Conservation (phyloP, 805 yeast species). For the Saccharomycopsis malanga region DNA sequence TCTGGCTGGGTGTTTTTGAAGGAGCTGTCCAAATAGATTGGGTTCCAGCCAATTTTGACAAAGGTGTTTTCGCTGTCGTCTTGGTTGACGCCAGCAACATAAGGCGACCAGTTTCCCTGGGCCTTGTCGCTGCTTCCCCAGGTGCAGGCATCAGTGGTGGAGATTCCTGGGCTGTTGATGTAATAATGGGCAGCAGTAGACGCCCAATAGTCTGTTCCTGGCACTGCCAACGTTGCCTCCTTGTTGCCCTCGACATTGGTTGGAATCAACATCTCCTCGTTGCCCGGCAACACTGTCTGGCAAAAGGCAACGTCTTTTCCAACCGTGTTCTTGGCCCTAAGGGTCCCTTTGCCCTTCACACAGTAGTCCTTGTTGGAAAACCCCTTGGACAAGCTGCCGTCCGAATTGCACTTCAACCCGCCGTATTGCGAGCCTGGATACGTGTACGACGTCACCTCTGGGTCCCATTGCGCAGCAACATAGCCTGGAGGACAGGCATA, state of each 20-base stretch:
- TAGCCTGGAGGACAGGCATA: slow-evolving; percentile 89
- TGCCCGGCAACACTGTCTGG: slow-evolving; percentile 90
- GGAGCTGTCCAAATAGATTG: slow-evolving; percentile 60
- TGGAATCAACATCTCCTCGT: slow-evolving; percentile 91
- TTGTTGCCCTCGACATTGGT: slow-evolving; percentile 51
- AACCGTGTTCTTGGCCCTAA: slow-evolving; percentile 52
- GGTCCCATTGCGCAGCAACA: slow-evolving; percentile 86
- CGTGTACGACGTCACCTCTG: slow-evolving; percentile 58
- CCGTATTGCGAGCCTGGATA: slow-evolving; percentile 79
- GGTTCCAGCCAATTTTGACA: slow-evolving; percentile 89
- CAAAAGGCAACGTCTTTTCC: slow-evolving; percentile 68
- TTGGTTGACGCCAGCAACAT: slow-evolving; percentile 86
- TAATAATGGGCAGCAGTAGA: slow-evolving; percentile 82
- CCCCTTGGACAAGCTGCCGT: slow-evolving; percentile 62
- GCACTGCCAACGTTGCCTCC: slow-evolving; percentile 64
- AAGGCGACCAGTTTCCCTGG: slow-evolving; percentile 88
- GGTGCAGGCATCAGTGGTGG: slow-evolving; percentile 66
- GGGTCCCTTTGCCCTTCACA: slow-evolving; percentile 70
- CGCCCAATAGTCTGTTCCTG: slow-evolving; percentile 80
- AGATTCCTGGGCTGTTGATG: slow-evolving; percentile 76
- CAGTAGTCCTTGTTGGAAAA: slow-evolving; percentile 55
- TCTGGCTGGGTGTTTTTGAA: slow-evolving; percentile 50
- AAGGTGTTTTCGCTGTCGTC: slow-evolving; percentile 63
- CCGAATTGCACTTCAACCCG: slow-evolving; percentile 68
- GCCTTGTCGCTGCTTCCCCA: slow-evolving; percentile 74